Evolutionary conservation across 2,329 filamentous ascomycete genomes (phyloP).

Genomic region (Helotiales sp.): DNA sequence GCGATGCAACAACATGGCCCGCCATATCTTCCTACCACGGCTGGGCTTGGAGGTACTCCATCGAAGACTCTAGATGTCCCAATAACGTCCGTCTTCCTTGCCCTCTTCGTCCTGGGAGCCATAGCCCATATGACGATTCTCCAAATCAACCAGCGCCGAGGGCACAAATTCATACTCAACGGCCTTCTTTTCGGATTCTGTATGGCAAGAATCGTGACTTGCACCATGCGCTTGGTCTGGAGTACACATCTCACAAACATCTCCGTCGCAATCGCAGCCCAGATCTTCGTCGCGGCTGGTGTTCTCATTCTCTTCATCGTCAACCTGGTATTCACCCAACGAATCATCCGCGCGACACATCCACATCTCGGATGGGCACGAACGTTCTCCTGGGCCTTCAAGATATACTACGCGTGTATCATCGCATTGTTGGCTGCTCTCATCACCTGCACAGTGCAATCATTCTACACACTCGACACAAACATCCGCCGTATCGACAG

Average conservation of each 20-base stretch:
- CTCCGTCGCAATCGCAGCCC: slow-evolving; percentile 26
- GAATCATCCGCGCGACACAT: slow-evolving; percentile 72
- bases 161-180: slow-evolving; percentile 61
- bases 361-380: slow-evolving; percentile 69
- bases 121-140: slow-evolving; percentile 59
- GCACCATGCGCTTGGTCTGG: slow-evolving; percentile 53
- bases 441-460: slow-evolving; percentile 63
- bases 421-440: slow-evolving; percentile 62
- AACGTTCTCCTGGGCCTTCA: slow-evolving; percentile 52
- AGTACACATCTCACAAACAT: slow-evolving; percentile 49
- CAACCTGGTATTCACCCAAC: slow-evolving; percentile 76
- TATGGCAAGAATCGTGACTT: slow-evolving; percentile 39
- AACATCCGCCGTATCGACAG: slow-evolving; percentile 53
- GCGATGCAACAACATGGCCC: slow-evolving; percentile 13
- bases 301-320: slow-evolving; percentile 74
- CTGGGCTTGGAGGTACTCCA: slow-evolving; percentile 59
- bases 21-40: slow-evolving; percentile 39
- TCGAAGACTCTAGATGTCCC: slow-evolving; percentile 60
- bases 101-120: slow-evolving; percentile 55
- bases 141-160: slow-evolving; percentile 48
- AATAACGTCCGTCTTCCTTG: slow-evolving; percentile 62
- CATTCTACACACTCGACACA: slow-evolving; percentile 63
- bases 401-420: slow-evolving; percentile 58
- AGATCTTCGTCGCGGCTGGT: slow-evolving; percentile 29
- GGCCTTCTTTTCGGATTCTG: slow-evolving; percentile 56